Conservation (phyloP, 2,329 filamentous ascomycete species). For the Paecilomyces dactylethromorphus region DNA sequence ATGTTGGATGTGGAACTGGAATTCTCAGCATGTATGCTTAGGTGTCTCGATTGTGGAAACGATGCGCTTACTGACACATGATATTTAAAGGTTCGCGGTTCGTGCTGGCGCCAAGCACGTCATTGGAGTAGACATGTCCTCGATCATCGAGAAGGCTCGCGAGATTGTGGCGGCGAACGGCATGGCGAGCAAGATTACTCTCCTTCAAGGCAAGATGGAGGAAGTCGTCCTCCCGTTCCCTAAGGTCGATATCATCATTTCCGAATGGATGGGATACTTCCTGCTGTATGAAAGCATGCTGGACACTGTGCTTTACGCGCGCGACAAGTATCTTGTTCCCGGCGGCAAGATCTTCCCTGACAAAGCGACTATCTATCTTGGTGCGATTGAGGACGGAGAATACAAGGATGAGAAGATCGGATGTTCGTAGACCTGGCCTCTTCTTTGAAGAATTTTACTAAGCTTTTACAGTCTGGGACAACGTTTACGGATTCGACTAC, state of each 20-base stretch:
- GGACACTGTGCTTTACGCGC: conserved; percentile 93
- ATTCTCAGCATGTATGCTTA: conserved; percentile 90
- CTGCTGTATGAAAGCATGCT: conserved; percentile 98
- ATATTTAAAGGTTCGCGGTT: conserved; percentile 73
- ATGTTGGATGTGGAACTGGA: conserved; percentile 89
- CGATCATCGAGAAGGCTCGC: conserved; percentile 96
- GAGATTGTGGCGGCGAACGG: conserved; percentile 93
- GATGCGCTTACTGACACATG: conserved; percentile 9
- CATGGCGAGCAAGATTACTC: conserved; percentile 90
- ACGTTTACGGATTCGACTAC: conserved; percentile 98
- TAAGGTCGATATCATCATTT: conserved; percentile 99
- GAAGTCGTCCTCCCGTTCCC: conserved; percentile 89
- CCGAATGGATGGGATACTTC: conserved; percentile 99
- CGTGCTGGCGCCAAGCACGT: conserved; percentile 97
- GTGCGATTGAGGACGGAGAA: conserved; percentile 95
- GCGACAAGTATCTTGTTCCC: conserved; percentile 81
- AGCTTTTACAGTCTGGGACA: conserved; percentile 78
- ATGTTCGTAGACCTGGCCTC: conserved; percentile 58
- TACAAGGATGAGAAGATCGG: conserved; percentile 99
- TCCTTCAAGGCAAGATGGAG: conserved; percentile 99
- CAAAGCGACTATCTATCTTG: conserved; percentile 95
- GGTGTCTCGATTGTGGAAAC: background rate
- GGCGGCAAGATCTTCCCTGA: conserved; percentile 96
- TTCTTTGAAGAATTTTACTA: conserved; percentile 9
- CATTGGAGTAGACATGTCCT: conserved; percentile 98